Base-by-base conservation (phyloP, 108 stramenopile genomes). In the Licmophora abbreviata region DNA sequence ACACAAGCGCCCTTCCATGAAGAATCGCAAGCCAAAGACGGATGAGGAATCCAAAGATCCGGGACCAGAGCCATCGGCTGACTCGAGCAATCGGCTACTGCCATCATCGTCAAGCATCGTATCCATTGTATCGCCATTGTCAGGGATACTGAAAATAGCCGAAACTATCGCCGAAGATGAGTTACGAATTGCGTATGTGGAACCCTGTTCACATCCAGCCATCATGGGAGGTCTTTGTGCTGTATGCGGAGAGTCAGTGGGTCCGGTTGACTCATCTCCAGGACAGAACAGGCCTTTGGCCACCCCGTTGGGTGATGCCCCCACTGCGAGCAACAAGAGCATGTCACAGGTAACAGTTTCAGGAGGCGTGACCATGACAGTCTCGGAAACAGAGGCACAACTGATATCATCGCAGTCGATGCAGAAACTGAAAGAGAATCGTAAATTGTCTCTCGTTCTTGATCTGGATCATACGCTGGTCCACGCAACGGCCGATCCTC, bases 381-480 rank as follows among this genome's bases (percentile, higher is more conserved):
- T 90, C 7, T 81, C 83, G 3, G 47, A 71, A 59, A 20, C 58
- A 45, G 83, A 90, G 66, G 71, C 77, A 21, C 64, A 69, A 43
- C 38, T 51, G 18, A 76, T 90, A 53, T 70, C 79, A 30, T 51
- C 72, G n/a, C 56, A 58, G 27, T 57, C 69, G 25, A 59, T 66
- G 1, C 56, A 65, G 30, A 73, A 74, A 44, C 34, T 90, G 21
- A 63, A 48, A 22, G 41, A 60, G 40, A 51, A 55, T 29, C 63
- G 59, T 28, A 76, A 82, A 51, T 51, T 93, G 9, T 74, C 71
- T 22, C 58, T 93, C n/a, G 85, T 88, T 5, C 56, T 93, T 44
- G 91, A 93, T 71, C 62, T 93, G 46, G 91, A 93, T 68, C 87
- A 88, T 56, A 93, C 91, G 2, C 55, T 93, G 24, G 59, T 93